Evolutionary conservation across 345 rosid species (phyloP), one percentile per base, ranked within the genome.

Genomic region (Cardamine chenopodiifolia): DNA sequence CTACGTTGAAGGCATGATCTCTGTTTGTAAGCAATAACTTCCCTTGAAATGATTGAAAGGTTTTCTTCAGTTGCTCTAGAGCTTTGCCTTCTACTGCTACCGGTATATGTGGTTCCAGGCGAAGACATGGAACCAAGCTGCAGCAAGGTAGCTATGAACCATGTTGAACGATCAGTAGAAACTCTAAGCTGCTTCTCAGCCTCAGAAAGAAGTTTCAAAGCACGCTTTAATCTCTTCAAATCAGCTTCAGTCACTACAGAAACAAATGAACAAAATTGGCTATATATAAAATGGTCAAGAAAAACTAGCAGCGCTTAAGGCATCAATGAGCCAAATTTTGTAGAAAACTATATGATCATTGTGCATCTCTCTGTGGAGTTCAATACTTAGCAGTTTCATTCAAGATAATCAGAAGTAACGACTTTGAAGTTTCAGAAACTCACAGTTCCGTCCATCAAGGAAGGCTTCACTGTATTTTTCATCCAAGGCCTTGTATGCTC

Each of bases 41-140:
- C 97, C 74, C 80, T 81, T 68, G 96, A 89, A 66, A 82, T 81
- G 78, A 88, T 85, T 61, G 88, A 87, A 3, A 69, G 90, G 78
- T 85, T 85, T 77, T 91, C 97, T 55, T 87, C 92, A 4, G 91
- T 89, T 68, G 90, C 80, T 82, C 83, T 86, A 22, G 90, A 85
- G 84, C 92, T 89, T 78, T 80, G 91, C 86, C 90, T 86, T 74
- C 90, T 80, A 64, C 97, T 90, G 82, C 96, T 86, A 77, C 90
- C 82, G 31, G 97, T 83, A 72, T 76, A 87, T 47, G 87, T 80
- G 50, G 84, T 68, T 60, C 90, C 92, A 18, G 88, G 88, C 49
- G 97, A 91, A 84, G 90, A 78, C 73, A 87, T 79, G 5, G 91
- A 89, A 65, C 99, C 97, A 70, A 95, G 96, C 88, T 91, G 99